Evolutionary conservation across 208 protist species (phyloP), one percentile per base, ranked within the genome.

Genomic region (Angomonas deanei): DNA sequence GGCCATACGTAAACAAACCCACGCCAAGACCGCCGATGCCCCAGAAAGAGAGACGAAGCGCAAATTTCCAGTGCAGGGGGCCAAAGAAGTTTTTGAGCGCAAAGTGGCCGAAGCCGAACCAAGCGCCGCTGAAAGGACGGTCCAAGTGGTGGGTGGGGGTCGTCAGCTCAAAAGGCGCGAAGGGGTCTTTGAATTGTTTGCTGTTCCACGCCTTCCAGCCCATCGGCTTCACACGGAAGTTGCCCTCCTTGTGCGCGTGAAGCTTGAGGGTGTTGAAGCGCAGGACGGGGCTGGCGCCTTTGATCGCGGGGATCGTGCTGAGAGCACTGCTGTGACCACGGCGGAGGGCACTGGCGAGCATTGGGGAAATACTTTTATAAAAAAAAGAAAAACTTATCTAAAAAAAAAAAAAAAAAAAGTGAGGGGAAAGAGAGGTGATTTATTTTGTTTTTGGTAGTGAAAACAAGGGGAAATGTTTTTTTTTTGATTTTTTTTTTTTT

Each of bases 91-190:
- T 76, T 79, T 87, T 86, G 42, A 88, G 30, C 13, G 85, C 81
- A 52, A 92, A 88, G 78, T 92, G 85, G 30, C 85, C 85, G 72
- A 92, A 78, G 55, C 76, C 85, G 67, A 89, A 92, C 85, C 85
- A 92, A 13, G 84, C 80, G 30, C 85, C 85, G 1, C 64, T 46
- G 21, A 78, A 74, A 10, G 67, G 56, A 42, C 82, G 81, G 54
- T 92, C 85, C 23, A 88, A 65, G 72, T 92, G 85, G 33, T 81
- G 85, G 19, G 71, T 60, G 26, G 85, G 85, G n/a, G 85, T 77
- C 47, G 79, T 84, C 21, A 78, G 54, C 30, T 66, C 61, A 58
- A 88, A 92, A 21, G 85, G 82, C 13, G 81, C 82, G 62, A 71
- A 92, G 38, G 85, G 85, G 73, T 92, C 85, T 61, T 70, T 67